Conservation (phyloP, 352 stramenopile genomes). For the Globisporangium camurandrum region DNA sequence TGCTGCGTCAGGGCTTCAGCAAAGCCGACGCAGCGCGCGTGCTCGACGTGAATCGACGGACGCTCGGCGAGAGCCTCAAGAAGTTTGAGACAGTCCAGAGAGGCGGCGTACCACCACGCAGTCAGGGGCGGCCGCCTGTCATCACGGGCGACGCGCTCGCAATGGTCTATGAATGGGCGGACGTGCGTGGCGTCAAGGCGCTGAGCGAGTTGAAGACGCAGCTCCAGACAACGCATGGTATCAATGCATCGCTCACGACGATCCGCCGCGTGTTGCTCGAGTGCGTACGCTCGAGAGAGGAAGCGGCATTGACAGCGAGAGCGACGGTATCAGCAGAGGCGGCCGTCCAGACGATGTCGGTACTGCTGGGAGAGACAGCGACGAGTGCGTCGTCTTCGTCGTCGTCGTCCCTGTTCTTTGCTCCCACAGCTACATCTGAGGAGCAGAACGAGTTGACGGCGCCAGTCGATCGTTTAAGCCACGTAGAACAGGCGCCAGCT, state of each 20-base stretch:
- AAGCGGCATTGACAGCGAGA: neutral
- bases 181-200: neutral
- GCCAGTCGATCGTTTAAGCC: no score
- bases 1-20: neutral
- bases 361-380: no score
- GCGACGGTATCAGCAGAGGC: neutral
- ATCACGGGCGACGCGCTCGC: neutral
- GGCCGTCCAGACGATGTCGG: neutral
- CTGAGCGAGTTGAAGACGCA: neutral
- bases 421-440: neutral
- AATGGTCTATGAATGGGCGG: neutral
- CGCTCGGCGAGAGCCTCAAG: slow-evolving; percentile 3
- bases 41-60: slow-evolving; percentile 2
- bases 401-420: neutral
- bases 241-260: neutral
- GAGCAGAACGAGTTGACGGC: neutral
- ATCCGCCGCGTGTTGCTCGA: slow-evolving; percentile 4
- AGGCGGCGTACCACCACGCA: neutral
- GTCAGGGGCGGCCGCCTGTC: slow-evolving; percentile 1
- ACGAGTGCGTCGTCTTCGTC: neutral
- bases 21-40: slow-evolving; percentile 3
- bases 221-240: neutral
- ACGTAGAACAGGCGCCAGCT: no score
- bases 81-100: neutral
- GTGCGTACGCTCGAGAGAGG: neutral